These are phyloP conservation scores for Phytophthora ohioensis DNA, from an alignment of 352 stramenopile genomes.

Conservation along the genomic window DNA sequence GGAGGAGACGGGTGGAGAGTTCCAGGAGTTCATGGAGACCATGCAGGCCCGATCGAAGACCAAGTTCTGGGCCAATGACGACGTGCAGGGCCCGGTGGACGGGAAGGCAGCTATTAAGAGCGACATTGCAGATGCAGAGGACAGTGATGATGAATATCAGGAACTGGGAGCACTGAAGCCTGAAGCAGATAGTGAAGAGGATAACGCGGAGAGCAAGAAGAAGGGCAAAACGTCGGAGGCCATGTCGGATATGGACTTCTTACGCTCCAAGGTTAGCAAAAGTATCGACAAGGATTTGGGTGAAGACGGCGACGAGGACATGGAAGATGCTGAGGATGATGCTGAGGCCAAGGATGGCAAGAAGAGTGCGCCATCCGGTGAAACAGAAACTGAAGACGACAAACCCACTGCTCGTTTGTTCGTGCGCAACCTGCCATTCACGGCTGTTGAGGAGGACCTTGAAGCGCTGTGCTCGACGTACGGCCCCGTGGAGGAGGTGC, in stretches of 20 bases:
- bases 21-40: conserved; percentile 91
- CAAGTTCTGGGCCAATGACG: conserved; percentile 93
- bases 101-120: conserved; percentile 31
- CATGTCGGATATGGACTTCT: conserved; percentile 94
- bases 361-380: conserved; percentile 11
- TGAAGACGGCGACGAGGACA: conserved; percentile 34
- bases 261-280: conserved; percentile 94
- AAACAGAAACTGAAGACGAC: conserved; percentile 35
- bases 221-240: conserved; percentile 32
- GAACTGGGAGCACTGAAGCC: conserved; percentile 41
- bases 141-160: conserved; percentile 51
- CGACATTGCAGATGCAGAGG: conserved; percentile 42
- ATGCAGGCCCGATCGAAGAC: conserved; percentile 91
- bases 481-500: conserved; percentile 92
- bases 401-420: conserved; percentile 93
- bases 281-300: conserved; percentile 86
- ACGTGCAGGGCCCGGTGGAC: conserved; percentile 64
- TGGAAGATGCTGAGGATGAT: conserved; percentile 47
- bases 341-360: conserved; percentile 8
- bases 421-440: conserved; percentile 97
- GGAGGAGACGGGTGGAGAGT: conserved; percentile 60
- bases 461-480: conserved; percentile 91
- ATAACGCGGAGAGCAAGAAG: conserved; percentile 38
- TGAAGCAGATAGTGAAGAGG: conserved; percentile 37
- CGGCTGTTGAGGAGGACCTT: conserved; percentile 96